Percentiles rank a stretch among this genome's conserved stretches.
Evolutionary conservation across 2,329 filamentous ascomycete species (phyloP).

Genomic region (Allantophomopsis cytisporea): DNA sequence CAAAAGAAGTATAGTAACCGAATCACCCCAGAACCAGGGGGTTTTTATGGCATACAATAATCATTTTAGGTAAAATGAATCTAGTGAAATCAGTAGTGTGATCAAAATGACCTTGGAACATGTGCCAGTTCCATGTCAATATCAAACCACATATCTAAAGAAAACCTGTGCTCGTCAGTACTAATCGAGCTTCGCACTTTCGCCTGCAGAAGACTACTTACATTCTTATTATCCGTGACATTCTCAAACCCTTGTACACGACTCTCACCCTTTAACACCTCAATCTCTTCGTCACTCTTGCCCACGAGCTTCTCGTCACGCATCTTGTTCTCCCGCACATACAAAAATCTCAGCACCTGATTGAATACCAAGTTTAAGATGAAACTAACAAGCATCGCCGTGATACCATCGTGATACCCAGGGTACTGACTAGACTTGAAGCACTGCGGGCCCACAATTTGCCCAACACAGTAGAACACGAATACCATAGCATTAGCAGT

Average conservation of each 20-base stretch:
- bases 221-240: constrained; percentile 23
- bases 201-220: constrained; percentile 6
- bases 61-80: no score
- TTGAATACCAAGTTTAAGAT: constrained; percentile 17
- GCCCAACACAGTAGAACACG: constrained; percentile 61
- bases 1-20: no score
- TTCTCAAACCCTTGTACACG: constrained; percentile 23
- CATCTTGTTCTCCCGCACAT: constrained; percentile 18
- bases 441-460: constrained; percentile 36
- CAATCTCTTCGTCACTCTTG: constrained; percentile 17
- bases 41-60: no score
- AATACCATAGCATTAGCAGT: constrained; percentile 59
- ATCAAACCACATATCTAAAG: no score
- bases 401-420: constrained; percentile 19
- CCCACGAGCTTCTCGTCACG: constrained; percentile 14
- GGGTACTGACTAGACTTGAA: constrained; percentile 18
- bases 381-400: constrained; percentile 18
- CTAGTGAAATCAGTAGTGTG: no score
- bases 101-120: no score
- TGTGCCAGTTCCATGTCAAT: no score
- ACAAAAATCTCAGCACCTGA: constrained; percentile 13
- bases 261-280: constrained; percentile 16
- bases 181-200: no score
- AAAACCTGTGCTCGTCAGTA: no score
- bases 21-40: no score